Base-by-base conservation (phyloP, 2,329 filamentous ascomycete genomes). In the Bipolaris oryzae region DNA sequence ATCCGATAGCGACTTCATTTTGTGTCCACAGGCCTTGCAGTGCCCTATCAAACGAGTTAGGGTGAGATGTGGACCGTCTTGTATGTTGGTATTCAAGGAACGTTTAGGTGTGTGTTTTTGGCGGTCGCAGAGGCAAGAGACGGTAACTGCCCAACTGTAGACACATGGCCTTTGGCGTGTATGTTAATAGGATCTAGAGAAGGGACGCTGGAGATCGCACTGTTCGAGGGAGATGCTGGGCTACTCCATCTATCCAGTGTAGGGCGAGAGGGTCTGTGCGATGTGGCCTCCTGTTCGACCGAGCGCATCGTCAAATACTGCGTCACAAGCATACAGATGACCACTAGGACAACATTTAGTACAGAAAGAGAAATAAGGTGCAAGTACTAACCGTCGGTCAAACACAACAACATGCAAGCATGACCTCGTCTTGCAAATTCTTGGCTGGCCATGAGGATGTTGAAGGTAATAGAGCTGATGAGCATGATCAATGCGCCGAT, bases 321-420 rank as follows among this genome's bases (percentile, higher is more conserved):
- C 7, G 61, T 62, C 2, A 66, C 50, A n/a, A 66, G 43, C 60
- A 63, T 66, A n/a, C 58, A 55, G 20, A 64, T 23, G 16, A 58
- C 60, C 37, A 66, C 63, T 66, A 33, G 9, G 34, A 34, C 16
- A 10, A 31, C 7, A 3, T 16, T 63, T 15, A 62, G 55, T 48
- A 16, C 13, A 2, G 16, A 13, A 13, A 10, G 0, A 31, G 7
- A 18, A 28, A 23, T 25, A 7, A 18, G 16, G 2, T 9, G 7
- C n/a, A 46, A 38, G 9, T 10, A 66, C 74, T 61, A 61, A 78
- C 76, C 67, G 56, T 79, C 77, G 35, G 73, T 60, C 3, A 74
- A 67, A 53, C 77, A 78, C 21, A 74, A 68, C 2, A 71, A 62
- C 39, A 75, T 73, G 50, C 76, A 79, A 2, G 73, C 59, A 62